Evolutionary conservation across 2,329 filamentous ascomycete species (phyloP), one percentile per base, ranked within the genome.

Genomic region (Aschersonia sp.): DNA sequence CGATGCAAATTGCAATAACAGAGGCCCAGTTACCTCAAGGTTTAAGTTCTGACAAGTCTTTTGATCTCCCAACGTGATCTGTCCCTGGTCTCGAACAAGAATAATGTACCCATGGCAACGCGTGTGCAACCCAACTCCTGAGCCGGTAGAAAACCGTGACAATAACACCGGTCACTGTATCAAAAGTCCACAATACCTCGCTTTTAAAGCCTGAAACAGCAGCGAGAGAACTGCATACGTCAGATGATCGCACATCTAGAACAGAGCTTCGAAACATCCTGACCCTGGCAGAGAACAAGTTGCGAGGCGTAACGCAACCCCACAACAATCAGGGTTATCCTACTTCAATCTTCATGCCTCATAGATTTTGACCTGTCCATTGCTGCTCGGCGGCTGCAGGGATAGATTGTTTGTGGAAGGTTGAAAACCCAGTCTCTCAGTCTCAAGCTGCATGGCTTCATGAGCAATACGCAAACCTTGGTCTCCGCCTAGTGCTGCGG

Each of bases 291-390:
- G 20, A 20, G 20, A 20, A 20, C 20, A 20, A 20, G 20, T 20
- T 20, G 20, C 20, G 3, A 38, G 35, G 7, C 35, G 12, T 7
- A 38, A 38, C 35, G 7, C 7, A 38, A 9, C 35, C 7, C 35
- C 35, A 12, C 12, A 7, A 12, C 2, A 38, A 3, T 9, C 40
- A 28, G 10, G 9, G 9, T n/a, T 42, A 5, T 2, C 40, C 20
- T 42, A 12, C 40, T 42, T 42, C 40, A 9, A 2, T 42, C 10
- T 3, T 47, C 65, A 79, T 48, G 72, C 70, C 58, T 80, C 76
- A 52, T 72, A 75, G 55, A 68, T 77, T 64, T 80, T 82, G 52
- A 77, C 66, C 48, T 71, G 70, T 4, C 74, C 73, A 48, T 73
- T 69, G 31, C 65, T 71, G 57, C 76, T 77, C 47, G 77, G 65